Conservation (phyloP, 768 basidiomycete genomes). For the Trametes punicea region DNA sequence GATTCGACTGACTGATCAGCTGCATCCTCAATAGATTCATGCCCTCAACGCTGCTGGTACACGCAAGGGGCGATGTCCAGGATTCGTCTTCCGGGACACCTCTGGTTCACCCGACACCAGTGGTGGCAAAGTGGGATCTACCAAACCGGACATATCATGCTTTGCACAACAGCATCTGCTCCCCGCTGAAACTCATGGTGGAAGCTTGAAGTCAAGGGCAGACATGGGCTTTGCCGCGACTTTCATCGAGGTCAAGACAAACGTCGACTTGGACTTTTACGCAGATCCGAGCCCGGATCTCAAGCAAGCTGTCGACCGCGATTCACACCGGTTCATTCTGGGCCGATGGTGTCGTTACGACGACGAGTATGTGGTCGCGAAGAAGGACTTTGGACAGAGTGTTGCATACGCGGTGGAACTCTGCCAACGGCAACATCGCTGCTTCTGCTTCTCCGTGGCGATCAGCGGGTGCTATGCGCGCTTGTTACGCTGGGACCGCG, state of each 20-base stretch:
- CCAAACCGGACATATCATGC: neutral
- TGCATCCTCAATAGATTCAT: neutral
- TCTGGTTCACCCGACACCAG: neutral
- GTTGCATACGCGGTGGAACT: conserved; percentile 3
- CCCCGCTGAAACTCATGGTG: neutral
- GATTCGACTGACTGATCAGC: too few relatives aligned
- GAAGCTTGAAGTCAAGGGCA: neutral
- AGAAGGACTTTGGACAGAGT: neutral
- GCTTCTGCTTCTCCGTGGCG: neutral
- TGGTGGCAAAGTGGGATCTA: neutral
- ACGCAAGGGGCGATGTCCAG: neutral
- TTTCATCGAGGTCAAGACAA: conserved; percentile 1
- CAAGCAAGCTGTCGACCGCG: neutral
- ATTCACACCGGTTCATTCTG: neutral
- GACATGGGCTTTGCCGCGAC: conserved; percentile 3
- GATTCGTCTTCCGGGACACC: neutral
- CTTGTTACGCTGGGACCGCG: conserved; percentile 1
- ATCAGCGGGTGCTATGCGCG: neutral
- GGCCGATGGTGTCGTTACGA: too few relatives aligned
- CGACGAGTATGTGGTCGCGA: neutral
- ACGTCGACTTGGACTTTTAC: neutral
- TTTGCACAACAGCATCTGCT: neutral
- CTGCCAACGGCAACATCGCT: conserved; percentile 3
- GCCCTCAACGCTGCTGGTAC: neutral
- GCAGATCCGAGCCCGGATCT: too few relatives aligned